Conservation (phyloP, 345 rosid species). For the Eutrema japonicum region DNA sequence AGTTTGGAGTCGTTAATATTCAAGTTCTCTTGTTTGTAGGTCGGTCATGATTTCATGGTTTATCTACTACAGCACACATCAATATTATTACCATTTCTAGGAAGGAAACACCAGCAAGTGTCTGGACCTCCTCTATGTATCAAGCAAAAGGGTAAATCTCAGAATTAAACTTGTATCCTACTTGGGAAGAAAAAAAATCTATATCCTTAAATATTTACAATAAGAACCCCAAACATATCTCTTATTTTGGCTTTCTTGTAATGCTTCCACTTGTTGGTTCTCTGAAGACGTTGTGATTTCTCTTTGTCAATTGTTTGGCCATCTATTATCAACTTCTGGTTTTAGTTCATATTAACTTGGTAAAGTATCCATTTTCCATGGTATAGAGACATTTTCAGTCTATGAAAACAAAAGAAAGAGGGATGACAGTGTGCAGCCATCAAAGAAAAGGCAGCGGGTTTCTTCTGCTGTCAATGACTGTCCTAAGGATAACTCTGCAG, state of each 20-base stretch:
- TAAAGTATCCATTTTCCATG: constrained; percentile 1
- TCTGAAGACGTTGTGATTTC: constrained; percentile 14
- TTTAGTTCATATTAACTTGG: constrained; percentile 20
- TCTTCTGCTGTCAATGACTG: constrained; percentile 34
- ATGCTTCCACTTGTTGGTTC: constrained; percentile 8
- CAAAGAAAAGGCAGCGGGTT: constrained; percentile 35
- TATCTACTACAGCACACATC: constrained; percentile 65
- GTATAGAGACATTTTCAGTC: constrained; percentile 24
- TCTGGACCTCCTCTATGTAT: constrained; percentile 53
- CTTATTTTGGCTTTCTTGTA: not conserved
- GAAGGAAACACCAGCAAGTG: constrained; percentile 66
- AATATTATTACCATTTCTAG: constrained; percentile 60
- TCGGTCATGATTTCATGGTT: constrained; percentile 67
- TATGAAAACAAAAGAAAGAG: constrained; percentile 35
- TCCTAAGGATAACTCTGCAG: constrained; percentile 12
- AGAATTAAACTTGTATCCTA: constrained; percentile 2
- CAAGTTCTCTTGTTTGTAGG: constrained; percentile 46
- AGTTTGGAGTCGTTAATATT: constrained; percentile 6
- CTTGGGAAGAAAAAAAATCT: not conserved
- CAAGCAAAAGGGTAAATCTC: constrained; percentile 32
- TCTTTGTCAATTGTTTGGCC: not conserved
- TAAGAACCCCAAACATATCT: not conserved
- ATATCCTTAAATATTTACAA: not conserved
- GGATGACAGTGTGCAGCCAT: constrained; percentile 28
- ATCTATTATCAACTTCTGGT: constrained; percentile 11